phyloP scores from a whole-genome alignment of 345 rosid genomes.

The Brassica cretica region DNA sequence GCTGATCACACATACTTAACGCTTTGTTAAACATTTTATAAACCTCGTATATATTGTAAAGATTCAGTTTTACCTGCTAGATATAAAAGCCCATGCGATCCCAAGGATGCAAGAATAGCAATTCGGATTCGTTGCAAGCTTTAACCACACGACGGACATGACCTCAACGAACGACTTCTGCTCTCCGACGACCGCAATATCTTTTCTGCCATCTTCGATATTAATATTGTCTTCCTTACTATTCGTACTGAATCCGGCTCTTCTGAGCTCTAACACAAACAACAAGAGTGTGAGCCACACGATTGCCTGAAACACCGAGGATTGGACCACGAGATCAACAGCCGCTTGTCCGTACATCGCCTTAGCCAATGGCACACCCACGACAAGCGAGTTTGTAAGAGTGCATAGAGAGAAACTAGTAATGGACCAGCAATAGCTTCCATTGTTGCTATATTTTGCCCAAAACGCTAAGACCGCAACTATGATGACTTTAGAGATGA shows the following conservation, averaged over 20 bases:
- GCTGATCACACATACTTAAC: background rate
- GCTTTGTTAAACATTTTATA: background rate
- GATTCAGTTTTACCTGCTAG: slow-evolving; percentile 52
- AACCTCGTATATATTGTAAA: background rate
- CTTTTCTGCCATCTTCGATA: slow-evolving; percentile 18
- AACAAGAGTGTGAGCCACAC: slow-evolving; percentile 76
- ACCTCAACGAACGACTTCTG: slow-evolving; percentile 48
- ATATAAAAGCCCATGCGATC: slow-evolving; percentile 66
- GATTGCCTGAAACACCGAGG: slow-evolving; percentile 62
- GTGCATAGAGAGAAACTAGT: slow-evolving; percentile 75
- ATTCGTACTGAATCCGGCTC: slow-evolving; percentile 28
- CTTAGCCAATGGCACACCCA: slow-evolving; percentile 67
- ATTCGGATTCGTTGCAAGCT: slow-evolving; percentile 69
- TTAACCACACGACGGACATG: slow-evolving; percentile 55
- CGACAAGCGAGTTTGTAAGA: slow-evolving; percentile 64
- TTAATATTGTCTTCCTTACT: slow-evolving; percentile 21
- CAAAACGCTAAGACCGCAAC: slow-evolving; percentile 57
- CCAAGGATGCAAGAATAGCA: slow-evolving; percentile 71
- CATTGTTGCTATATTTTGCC: slow-evolving; percentile 64
- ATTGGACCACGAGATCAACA: slow-evolving; percentile 78
- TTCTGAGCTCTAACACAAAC: slow-evolving; percentile 68
- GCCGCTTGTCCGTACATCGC: slow-evolving; percentile 77
- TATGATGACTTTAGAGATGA: slow-evolving; percentile 62
- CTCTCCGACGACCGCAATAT: slow-evolving; percentile 14
- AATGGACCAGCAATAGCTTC: slow-evolving; percentile 78